Evolutionary conservation across 805 yeast genomes (phyloP), one percentile per base, ranked within the genome.

Genomic region (Candida oleophila): DNA sequence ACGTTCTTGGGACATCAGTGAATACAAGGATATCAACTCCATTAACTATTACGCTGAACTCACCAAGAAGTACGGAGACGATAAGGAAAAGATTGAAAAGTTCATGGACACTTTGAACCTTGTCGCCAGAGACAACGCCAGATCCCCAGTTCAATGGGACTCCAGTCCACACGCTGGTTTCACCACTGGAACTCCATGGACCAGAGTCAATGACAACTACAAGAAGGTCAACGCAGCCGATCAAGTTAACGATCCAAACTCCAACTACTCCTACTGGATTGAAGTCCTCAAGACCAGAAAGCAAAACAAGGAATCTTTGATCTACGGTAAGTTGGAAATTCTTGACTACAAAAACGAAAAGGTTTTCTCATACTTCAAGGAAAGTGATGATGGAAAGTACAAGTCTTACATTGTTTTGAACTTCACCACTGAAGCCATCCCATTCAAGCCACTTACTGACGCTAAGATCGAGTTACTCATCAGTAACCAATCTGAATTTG

Each of bases 101-200:
- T 60, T 69, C 43, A 48, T 69, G 61, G 68, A 67, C 43, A 59
- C 52, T 32, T 58, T 75, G 48, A 62, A 65, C 46, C 51, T 72
- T 45, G 39, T 71, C 18, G 75, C 81, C 12, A 68, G 84, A 56
- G 84, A 79, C 55, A 69, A 79, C 54, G 74, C 80, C 8, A 71
- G 84, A 60, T 69, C 81, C 18, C 84, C 84, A 16, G 75, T 80
- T 50, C 83, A 78, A 52, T 80, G 84, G 84, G 71, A 69, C 49
- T 59, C 57, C 44, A 52, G 69, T 1, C 64, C 53, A 14, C 49
- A 74, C 49, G 81, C 68, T 34, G 83, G 83, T 0, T 79, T 79
- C 61, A 64, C 80, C 20, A 61, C 68, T 3, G 72, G 57, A 38
- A 64, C 62, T 49, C 83, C 84, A 15, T 80, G 85, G 84, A 78